Conservation (phyloP, 495 filamentous ascomycete species). For the Staphylotrichum longicolle region DNA sequence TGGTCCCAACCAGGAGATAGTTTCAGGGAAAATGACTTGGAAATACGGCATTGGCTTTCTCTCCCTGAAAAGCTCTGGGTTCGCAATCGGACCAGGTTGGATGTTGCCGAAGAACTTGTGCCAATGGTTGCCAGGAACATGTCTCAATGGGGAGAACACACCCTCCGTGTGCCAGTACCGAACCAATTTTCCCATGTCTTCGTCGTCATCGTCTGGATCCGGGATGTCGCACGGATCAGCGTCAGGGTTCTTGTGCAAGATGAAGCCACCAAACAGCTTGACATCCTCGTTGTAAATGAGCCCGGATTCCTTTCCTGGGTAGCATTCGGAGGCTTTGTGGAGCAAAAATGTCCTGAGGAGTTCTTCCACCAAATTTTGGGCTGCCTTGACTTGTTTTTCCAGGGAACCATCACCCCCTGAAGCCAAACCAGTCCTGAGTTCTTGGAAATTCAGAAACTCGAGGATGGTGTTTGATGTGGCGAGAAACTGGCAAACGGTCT, state of each 20-base stretch:
- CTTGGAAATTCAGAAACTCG: conserved; percentile 16
- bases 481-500: conserved; percentile 13
- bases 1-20: conserved; percentile 9
- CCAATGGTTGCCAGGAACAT: conserved; percentile 23
- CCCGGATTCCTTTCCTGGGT: conserved; percentile 20
- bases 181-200: conserved; percentile 1
- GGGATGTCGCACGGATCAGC: conserved; percentile 6
- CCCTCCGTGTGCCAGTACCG: conserved; percentile 17
- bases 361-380: conserved; percentile 10
- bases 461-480: conserved; percentile 20
- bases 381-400: conserved; percentile 18
- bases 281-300: conserved; percentile 13
- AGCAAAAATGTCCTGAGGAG: conserved; percentile 12
- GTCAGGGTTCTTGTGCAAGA: conserved; percentile 14
- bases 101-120: conserved; percentile 26
- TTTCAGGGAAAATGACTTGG: conserved; percentile 8
- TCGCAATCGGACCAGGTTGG: background rate
- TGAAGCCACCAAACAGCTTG: conserved; percentile 7
- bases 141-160: conserved; percentile 15
- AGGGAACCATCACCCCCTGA: conserved; percentile 20
- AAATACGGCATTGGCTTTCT: conserved; percentile 5
- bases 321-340: conserved; percentile 14
- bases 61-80: conserved; percentile 14
- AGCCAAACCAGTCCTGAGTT: conserved; percentile 8
- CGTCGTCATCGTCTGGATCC: background rate